Conservation (phyloP, 345 rosid species). For the Eucalyptus paniculata region DNA sequence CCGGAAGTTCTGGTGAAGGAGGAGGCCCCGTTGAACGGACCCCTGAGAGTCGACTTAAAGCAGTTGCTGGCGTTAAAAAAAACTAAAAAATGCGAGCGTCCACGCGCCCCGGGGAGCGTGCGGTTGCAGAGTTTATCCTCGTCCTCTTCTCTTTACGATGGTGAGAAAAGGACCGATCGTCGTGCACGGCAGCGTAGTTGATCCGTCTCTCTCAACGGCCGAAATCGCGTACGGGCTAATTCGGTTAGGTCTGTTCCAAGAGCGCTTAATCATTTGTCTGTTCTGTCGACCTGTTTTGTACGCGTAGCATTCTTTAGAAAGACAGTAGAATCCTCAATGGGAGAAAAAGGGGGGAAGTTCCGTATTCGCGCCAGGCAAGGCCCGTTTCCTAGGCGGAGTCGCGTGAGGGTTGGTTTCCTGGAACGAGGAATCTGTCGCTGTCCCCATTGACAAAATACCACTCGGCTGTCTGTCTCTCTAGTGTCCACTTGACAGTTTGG, state of each 20-base stretch:
- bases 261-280: not conserved
- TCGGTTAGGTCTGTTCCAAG: not conserved
- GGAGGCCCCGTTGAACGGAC: not conserved
- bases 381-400: not conserved
- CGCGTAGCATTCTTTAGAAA: not conserved
- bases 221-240: not conserved
- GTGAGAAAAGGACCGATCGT: not conserved
- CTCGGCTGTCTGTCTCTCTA: not conserved
- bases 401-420: not conserved
- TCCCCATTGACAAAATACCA: not conserved
- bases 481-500: not conserved
- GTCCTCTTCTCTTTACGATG: not conserved
- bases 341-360: not conserved
- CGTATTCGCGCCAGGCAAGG: not conserved
- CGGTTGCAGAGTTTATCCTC: not conserved
- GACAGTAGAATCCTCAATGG: no score
- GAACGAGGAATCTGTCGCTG: not conserved
- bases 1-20: not conserved
- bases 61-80: not conserved
- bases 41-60: not conserved
- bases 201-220: not conserved
- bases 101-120: not conserved
- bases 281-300: not conserved
- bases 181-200: not conserved
- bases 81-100: not conserved